phyloP scores from a whole-genome alignment of 345 rosid species.

The Citrus inodora region DNA sequence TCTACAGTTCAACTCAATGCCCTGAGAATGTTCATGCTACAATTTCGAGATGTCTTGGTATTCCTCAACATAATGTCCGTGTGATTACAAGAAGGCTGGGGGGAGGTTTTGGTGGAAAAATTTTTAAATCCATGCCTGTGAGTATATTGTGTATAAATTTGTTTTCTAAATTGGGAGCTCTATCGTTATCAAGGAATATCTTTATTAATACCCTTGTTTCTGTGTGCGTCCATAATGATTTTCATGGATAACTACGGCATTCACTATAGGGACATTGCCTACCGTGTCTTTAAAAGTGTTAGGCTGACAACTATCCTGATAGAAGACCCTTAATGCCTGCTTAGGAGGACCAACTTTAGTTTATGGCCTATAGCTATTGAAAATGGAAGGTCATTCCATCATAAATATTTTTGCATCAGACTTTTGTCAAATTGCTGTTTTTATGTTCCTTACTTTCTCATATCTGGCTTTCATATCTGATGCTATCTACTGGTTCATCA shows the following conservation, averaged over 20 bases:
- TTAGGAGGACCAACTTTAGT: no score
- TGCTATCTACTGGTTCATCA: no score
- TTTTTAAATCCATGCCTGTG: no score
- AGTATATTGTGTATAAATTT: background rate
- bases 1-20: conserved; percentile 69
- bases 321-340: no score
- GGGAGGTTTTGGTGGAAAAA: conserved; percentile 41
- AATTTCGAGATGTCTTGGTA: conserved; percentile 73
- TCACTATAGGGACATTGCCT: background rate
- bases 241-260: background rate
- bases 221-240: background rate
- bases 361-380: no score
- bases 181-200: background rate
- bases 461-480: no score
- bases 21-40: conserved; percentile 56
- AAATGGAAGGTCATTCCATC: no score
- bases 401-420: no score
- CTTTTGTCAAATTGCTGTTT: no score
- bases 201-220: background rate
- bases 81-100: conserved; percentile 89
- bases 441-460: no score
- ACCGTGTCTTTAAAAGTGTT: background rate
- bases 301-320: no score
- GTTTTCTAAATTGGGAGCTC: no score
- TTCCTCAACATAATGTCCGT: conserved; percentile 74